phyloP scores from a whole-genome alignment of 495 filamentous ascomycete genomes.

The Neurospora pannonica region DNA sequence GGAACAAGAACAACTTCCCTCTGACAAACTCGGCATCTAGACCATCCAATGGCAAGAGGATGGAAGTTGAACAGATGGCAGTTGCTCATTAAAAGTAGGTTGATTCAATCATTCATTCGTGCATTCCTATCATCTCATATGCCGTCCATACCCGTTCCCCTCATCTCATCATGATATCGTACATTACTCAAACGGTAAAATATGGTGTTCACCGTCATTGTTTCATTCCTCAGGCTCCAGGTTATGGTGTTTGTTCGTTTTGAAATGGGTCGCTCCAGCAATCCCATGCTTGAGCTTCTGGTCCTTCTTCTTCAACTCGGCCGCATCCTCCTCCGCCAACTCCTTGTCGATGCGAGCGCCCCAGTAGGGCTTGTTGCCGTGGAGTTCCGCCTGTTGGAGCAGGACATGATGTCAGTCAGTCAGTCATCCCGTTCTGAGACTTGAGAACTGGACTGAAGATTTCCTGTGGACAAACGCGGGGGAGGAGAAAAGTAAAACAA shows the following conservation, averaged over 20 bases:
- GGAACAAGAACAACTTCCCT: not conserved
- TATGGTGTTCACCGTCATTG: not conserved
- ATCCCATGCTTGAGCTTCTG: not conserved
- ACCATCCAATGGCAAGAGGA: not conserved
- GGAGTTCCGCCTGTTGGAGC: conserved; percentile 7
- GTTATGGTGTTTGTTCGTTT: not conserved
- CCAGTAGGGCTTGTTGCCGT: conserved; percentile 14
- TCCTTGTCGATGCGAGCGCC: conserved; percentile 22
- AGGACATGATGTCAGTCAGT: not conserved
- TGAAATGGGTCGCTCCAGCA: not conserved
- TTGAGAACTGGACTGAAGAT: not conserved
- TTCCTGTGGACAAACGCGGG: not conserved
- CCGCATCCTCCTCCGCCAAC: conserved; percentile 15
- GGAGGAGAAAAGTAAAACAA: not conserved
- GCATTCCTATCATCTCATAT: not conserved
- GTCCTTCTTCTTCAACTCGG: conserved; percentile 11
- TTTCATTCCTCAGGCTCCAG: not conserved
- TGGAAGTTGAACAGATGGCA: not conserved
- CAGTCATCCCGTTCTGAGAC: not conserved
- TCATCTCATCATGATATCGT: not conserved
- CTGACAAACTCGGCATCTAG: not conserved
- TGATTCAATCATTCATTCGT: not conserved
- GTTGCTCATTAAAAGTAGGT: not conserved
- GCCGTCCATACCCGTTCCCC: not conserved
- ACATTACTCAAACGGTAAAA: not conserved